A percentile compares a stretch with the other conserved stretches of the same genome.
Conservation (phyloP, 2,329 filamentous ascomycete genomes). For the Ilyonectria robusta region DNA sequence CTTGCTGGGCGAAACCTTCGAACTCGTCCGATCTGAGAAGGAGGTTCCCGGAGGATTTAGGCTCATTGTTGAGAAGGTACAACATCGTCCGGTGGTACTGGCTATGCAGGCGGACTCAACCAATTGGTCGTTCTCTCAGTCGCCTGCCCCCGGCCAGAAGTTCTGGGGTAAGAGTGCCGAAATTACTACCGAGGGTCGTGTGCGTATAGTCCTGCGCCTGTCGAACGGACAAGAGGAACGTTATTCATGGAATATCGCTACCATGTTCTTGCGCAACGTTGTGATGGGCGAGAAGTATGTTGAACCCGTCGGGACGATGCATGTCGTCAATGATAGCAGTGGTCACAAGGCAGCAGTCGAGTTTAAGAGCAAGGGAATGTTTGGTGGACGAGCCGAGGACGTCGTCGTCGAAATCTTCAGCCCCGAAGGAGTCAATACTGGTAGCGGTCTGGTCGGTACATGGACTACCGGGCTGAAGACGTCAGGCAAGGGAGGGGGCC, state of each 20-base stretch:
- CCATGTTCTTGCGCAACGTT: constrained; percentile 93
- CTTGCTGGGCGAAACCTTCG: constrained; percentile 94
- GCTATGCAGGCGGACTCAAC: constrained; percentile 93
- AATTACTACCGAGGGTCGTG: constrained; percentile 91
- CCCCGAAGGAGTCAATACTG: constrained; percentile 73
- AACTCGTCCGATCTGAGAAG: constrained; percentile 88
- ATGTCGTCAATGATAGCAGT: constrained; percentile 85
- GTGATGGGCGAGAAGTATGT: constrained; percentile 99
- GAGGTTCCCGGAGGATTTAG: constrained; percentile 82
- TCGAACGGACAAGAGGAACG: constrained; percentile 79
- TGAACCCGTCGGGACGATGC: constrained; percentile 93
- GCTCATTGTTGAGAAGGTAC: constrained; percentile 95
- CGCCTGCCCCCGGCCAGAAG: constrained; percentile 90
- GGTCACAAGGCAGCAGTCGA: constrained; percentile 88
- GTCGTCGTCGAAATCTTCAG: constrained; percentile 83
- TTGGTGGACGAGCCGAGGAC: constrained; percentile 93
- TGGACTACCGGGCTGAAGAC: constrained; percentile 85
- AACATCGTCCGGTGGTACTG: constrained; percentile 90
- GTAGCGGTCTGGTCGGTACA: constrained; percentile 81
- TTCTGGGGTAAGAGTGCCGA: constrained; percentile 99
- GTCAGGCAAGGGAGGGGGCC: constrained; percentile 71
- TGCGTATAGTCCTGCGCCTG: constrained; percentile 80
- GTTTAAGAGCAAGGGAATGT: constrained; percentile 97
- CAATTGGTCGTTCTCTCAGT: constrained; percentile 89
- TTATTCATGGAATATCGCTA: constrained; percentile 91